Percentiles rank a stretch among this genome's conserved stretches.
phyloP scores from a whole-genome alignment of 306 rosid genomes.

The Dryas octopetala region DNA sequence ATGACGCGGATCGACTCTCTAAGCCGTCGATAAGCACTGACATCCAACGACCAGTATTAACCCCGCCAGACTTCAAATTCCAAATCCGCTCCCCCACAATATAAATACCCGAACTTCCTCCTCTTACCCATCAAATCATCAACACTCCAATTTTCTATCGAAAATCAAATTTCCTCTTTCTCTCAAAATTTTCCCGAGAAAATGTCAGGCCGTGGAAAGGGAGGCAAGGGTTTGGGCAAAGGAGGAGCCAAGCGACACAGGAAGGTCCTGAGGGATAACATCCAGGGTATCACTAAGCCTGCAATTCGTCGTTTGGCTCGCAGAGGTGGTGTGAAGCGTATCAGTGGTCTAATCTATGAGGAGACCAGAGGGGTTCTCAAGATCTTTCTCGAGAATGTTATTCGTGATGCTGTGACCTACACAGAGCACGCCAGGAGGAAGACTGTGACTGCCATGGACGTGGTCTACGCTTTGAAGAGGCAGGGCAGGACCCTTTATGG shows the following conservation, averaged over 20 bases:
- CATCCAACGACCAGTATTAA: slow-evolving; percentile 22
- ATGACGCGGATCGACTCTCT: slow-evolving; percentile 14
- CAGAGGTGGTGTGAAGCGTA: slow-evolving; percentile 51
- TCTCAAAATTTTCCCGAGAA: not conserved
- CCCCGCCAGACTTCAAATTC: slow-evolving; percentile 4
- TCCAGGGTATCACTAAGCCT: slow-evolving; percentile 55
- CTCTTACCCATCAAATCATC: not conserved
- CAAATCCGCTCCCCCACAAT: not conserved
- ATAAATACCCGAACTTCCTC: not conserved
- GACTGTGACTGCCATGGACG: slow-evolving; percentile 56
- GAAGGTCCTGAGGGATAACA: slow-evolving; percentile 55
- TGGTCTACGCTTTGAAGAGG: slow-evolving; percentile 51
- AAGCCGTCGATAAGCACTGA: slow-evolving; percentile 3
- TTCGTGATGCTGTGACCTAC: slow-evolving; percentile 54
- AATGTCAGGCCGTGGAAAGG: slow-evolving; percentile 65
- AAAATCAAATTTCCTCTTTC: no score
- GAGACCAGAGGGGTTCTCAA: slow-evolving; percentile 53
- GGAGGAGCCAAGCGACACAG: slow-evolving; percentile 60
- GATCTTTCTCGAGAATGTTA: slow-evolving; percentile 51
- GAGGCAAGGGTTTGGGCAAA: slow-evolving; percentile 62
- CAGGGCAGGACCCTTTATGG: slow-evolving; percentile 56
- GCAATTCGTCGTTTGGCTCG: slow-evolving; percentile 57
- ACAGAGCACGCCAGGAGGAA: slow-evolving; percentile 52
- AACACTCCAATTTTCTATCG: rapidly evolving
- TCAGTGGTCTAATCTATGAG: slow-evolving; percentile 53